These are phyloP conservation scores for Coemansia sp. DNA, from an alignment of 192 early-diverging fungal genomes.

Conservation along the genomic window DNA sequence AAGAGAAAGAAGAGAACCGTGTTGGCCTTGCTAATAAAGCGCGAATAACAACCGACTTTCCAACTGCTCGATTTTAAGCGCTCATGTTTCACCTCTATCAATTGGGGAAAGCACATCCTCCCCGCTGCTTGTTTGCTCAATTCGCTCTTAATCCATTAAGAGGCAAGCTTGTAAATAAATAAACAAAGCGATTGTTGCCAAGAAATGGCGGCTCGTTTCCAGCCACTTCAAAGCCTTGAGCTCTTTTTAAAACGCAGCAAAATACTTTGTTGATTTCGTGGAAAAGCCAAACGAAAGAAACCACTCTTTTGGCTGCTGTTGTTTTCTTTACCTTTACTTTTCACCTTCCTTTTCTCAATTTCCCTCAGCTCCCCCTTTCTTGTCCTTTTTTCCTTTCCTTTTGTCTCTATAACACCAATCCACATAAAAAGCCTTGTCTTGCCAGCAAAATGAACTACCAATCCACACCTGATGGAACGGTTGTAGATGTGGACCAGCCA, in stretches of 20 bases:
- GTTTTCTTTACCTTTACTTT: neutral
- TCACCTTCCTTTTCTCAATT: neutral
- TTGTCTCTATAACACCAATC: neutral
- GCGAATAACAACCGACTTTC: too few relatives aligned
- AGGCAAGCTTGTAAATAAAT: neutral
- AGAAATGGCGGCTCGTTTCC: conserved; percentile 1
- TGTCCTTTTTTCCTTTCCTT: neutral
- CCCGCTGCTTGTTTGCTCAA: too few relatives aligned
- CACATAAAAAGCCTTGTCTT: neutral
- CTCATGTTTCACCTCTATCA: too few relatives aligned
- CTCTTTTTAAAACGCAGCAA: neutral
- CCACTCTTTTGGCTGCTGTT: neutral
- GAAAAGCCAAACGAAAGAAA: too few relatives aligned
- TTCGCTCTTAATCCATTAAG: too few relatives aligned
- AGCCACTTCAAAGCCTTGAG: neutral
- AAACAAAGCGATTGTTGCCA: neutral
- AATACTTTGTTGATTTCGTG: neutral
- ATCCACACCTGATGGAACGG: conserved; percentile 10
- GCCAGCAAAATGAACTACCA: conserved; percentile 7
- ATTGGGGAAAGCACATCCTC: too few relatives aligned
- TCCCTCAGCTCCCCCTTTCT: neutral
- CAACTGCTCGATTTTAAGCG: too few relatives aligned
- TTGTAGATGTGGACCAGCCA: conserved; percentile 12
- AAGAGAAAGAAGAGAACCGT: too few relatives aligned
- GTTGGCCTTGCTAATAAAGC: too few relatives aligned